Conservation (phyloP, 148 eudicot species). For the Fagopyrum homotropicum region DNA sequence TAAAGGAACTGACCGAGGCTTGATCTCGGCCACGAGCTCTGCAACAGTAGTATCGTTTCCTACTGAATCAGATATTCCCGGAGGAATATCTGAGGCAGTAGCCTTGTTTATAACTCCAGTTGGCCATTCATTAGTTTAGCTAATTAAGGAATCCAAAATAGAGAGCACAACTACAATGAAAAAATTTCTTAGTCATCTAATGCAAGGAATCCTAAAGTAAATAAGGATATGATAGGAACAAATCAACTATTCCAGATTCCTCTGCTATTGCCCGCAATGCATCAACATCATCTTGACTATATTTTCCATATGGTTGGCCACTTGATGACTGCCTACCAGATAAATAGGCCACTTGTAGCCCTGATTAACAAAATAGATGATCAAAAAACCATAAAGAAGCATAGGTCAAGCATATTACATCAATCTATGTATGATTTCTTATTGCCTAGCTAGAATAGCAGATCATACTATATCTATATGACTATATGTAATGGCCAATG, state of each 20-base stretch:
- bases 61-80: constrained; percentile 43
- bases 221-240: constrained; percentile 93
- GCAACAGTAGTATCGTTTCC: constrained; percentile 55
- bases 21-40: constrained; percentile 78
- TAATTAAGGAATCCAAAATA: constrained; percentile 26
- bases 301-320: constrained; percentile 73
- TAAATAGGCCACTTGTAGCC: constrained; percentile 87
- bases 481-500: background rate
- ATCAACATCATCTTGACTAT: constrained; percentile 90
- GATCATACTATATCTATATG: background rate
- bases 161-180: background rate
- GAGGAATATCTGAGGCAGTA: constrained; percentile 48
- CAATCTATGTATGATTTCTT: background rate
- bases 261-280: constrained; percentile 86
- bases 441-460: background rate
- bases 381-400: constrained; percentile 28
- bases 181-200: background rate
- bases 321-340: constrained; percentile 83
- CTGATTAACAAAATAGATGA: constrained; percentile 44
- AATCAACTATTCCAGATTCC: constrained; percentile 73
- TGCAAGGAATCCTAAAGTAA: background rate
- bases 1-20: constrained; percentile 70
- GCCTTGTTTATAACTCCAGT: constrained; percentile 53
- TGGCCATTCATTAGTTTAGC: constrained; percentile 92
- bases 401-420: background rate